Evolutionary conservation across 2,329 filamentous ascomycete genomes (phyloP).

Genomic region (Ophiostoma ulmi): DNA sequence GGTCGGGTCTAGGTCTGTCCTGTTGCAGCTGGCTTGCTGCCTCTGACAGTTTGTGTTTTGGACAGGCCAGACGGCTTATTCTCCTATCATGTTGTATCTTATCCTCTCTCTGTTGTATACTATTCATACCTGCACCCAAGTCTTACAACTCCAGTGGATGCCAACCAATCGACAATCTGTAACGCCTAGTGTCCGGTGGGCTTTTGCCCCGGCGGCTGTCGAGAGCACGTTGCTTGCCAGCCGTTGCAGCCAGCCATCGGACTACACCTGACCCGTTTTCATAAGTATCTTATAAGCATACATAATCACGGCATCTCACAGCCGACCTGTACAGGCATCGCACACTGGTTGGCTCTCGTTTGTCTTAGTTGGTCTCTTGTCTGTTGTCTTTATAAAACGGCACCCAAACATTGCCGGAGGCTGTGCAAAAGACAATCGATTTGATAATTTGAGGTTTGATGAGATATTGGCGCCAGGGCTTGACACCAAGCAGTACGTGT

Average conservation of each 20-base stretch:
- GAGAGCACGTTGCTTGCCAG: background rate
- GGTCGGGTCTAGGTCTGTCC: background rate
- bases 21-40: slow-evolving; percentile 15
- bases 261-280: background rate
- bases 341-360: background rate
- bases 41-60: slow-evolving; percentile 23
- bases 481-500: background rate
- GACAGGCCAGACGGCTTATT: background rate
- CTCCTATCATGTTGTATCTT: background rate
- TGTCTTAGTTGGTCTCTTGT: background rate
- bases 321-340: background rate
- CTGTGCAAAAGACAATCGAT: background rate
- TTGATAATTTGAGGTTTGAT: background rate
- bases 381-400: background rate
- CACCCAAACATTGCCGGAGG: background rate
- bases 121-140: background rate
- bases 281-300: background rate
- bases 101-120: background rate
- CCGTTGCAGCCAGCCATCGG: background rate
- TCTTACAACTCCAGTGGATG: background rate
- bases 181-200: slow-evolving; percentile 5
- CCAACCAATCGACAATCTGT: slow-evolving; percentile 11
- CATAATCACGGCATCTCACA: background rate
- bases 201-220: slow-evolving; percentile 4
- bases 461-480: slow-evolving; percentile 6